These are phyloP conservation scores for Malania oleifera DNA, from an alignment of 164 flowering plant genomes.

Conservation along the genomic window DNA sequence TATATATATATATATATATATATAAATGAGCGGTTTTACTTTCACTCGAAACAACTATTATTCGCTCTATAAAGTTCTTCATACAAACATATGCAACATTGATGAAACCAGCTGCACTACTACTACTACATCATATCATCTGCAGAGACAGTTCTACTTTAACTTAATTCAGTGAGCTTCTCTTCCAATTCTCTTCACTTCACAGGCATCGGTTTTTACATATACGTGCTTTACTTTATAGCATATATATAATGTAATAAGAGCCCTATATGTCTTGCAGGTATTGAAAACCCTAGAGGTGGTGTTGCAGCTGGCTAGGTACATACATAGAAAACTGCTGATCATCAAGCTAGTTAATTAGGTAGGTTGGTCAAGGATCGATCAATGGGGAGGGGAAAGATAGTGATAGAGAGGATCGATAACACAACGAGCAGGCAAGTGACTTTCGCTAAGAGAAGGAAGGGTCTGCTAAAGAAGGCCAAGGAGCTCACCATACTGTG, in stretches of 20 bases:
- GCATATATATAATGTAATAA: too few species aligned
- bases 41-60: conserved; percentile 2
- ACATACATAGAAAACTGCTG: too few species aligned
- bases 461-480: conserved; percentile 71
- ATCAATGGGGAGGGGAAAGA: conserved; percentile 91
- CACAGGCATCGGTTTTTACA: background rate
- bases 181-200: background rate
- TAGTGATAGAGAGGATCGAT: conserved; percentile 64
- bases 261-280: too few species aligned
- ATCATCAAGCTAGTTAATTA: background rate
- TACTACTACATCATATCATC: too few species aligned
- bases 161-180: background rate
- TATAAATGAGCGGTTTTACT: background rate
- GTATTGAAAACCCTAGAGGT: conserved; percentile 11
- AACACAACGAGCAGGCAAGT: conserved; percentile 76
- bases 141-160: background rate
- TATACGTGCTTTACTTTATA: too few species aligned
- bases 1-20: too few species aligned
- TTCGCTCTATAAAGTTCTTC: background rate
- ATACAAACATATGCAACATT: conserved; percentile 5
- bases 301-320: too few species aligned
- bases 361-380: background rate
- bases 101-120: background rate
- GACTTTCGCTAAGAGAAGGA: conserved; percentile 74
- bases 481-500: conserved; percentile 71